Evolutionary conservation across 345 rosid genomes (phyloP), one percentile per base, ranked within the genome.

Genomic region (Zanthoxylum bungeanum): DNA sequence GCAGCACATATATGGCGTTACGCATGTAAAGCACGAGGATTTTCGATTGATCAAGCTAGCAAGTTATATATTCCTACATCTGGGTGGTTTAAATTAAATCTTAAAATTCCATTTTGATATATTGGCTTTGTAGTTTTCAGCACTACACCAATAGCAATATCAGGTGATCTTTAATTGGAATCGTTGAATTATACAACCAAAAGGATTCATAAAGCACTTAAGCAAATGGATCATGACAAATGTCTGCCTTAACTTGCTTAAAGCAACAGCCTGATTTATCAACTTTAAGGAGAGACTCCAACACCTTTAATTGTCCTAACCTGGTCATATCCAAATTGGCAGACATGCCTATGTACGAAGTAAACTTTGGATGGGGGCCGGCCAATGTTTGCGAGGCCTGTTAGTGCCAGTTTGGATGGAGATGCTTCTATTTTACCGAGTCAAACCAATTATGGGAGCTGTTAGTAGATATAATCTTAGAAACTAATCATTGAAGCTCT

Each of bases 321-420:
- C 87, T 87, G 2, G 80, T 84, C 65, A 78, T 84, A 55, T 80
- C 81, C 0, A 88, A 82, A 64, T 86, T 85, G 90, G 81, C 56
- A 39, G 56, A 81, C 72, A 72, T 84, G 36, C 84, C 86, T 2
- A 60, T 81, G 39, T 77, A 88, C 22, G 90, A 82, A 10, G 85
- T 85, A 1, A 84, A 88, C 71, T 86, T 88, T 47, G 87, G 90
- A 8, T 81, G 86, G 86, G n/a, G 93, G 89, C 9, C 73, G 79
- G 55, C 87, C 89, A 25, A 77, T 86, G 0, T 78, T 79, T 50
- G 69, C 78, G 79, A 86, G 90, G 5, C 89, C 82, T 1, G 90
- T 87, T 30, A 82, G 80, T 37, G 65, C 83, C 31, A 68, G 47
- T 4, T 42, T 52, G 42, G 90, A 88, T 69, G 92, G 92, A 2